Evolutionary conservation across 495 filamentous ascomycete species (phyloP), one percentile per base, ranked within the genome.

Genomic region (Monascus purpureus): DNA sequence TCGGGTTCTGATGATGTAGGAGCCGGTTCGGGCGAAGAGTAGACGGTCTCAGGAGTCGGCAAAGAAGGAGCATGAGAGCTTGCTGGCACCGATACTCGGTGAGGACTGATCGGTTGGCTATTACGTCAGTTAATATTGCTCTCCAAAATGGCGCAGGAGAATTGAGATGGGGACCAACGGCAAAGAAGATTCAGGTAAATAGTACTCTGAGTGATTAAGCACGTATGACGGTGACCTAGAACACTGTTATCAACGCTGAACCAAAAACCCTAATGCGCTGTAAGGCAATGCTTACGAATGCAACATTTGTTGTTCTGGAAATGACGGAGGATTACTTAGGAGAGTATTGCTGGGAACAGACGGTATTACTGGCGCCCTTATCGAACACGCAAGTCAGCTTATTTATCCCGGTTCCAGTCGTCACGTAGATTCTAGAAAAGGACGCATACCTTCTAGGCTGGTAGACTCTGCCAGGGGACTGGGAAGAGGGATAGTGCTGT

Each of bases 1-100:
- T 67, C 43, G 39, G 45, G 37, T 11, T 58, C 55, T 40, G 53
- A 41, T 9, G 46, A 39, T 20, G 42, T 28, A 6, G 41, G 43
- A 1, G 47, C 35, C 26, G 54, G 48, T 25, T 54, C 45, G 25
- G 51, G 36, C 17, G 54, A 43, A 16, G 52, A 54, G 35, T 53
- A 59, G 0, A 51, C 39, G 18, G 53, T 39, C 8, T 53, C 48
- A 11, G 43, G 31, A 12, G 46, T 31, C 25, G 49, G 32, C 29
- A 59, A 41, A 17, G 45, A 38, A 27, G 47, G 49, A 17, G 50
- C 32, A 16, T 55, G 53, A 17, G 53, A 45, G 31, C 38, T 53
- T 8, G 49, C 40, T 18, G 52, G 37, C 20, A 49, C 29, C 6
- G 48, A 44, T 31, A 33, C 36, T 12, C 39, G 28, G 25, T 47